A percentile compares a stretch with the other conserved stretches of the same genome.
These are phyloP conservation scores for Solanum hybrid DNA, from an alignment of 305 asterid species.

Conservation along the genomic window DNA sequence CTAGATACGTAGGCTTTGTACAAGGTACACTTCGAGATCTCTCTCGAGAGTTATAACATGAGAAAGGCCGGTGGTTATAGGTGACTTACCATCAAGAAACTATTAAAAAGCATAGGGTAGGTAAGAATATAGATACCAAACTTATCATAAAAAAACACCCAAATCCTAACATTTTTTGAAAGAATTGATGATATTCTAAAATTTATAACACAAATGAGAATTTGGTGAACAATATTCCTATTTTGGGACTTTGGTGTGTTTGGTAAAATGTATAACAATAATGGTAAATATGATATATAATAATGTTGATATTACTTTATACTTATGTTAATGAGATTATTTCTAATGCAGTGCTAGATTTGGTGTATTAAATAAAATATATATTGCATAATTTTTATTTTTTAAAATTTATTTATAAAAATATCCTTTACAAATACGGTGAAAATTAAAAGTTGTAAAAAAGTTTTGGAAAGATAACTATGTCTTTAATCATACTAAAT, in stretches of 20 bases:
- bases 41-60: background rate
- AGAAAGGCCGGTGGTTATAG: background rate
- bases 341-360: background rate
- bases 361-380: background rate
- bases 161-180: background rate
- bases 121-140: background rate
- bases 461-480: no score
- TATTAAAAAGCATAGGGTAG: background rate
- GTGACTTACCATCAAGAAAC: background rate
- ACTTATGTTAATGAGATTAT: background rate
- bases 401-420: no score
- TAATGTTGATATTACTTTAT: background rate
- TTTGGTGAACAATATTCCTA: background rate
- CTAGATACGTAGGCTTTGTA: background rate
- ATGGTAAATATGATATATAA: no score
- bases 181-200: background rate
- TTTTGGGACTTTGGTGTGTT: background rate
- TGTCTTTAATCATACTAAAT: no score
- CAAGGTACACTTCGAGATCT: background rate
- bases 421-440: no score
- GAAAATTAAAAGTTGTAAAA: no score
- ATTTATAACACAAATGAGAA: background rate
- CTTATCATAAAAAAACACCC: background rate
- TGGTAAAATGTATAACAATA: background rate
- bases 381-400: no score